Percentiles rank a stretch among this genome's conserved stretches.
phyloP scores from a whole-genome alignment of 371 early-diverging fungal species.

The Syncephalis plumigaleata region DNA sequence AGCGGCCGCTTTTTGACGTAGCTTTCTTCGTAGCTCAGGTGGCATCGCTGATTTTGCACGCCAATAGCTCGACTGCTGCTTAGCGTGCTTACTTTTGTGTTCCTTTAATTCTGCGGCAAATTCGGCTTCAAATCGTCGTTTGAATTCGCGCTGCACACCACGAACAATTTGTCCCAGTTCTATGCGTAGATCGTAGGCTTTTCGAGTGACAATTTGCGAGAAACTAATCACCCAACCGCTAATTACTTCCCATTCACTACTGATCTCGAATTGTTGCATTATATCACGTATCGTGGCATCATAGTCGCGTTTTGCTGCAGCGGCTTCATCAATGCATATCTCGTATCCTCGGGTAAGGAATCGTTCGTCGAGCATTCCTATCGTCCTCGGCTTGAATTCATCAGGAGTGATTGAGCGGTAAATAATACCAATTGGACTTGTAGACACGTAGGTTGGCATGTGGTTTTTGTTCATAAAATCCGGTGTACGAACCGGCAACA shows the following conservation, averaged over 20 bases:
- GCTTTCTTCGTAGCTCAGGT: background rate
- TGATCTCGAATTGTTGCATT: conserved; percentile 48
- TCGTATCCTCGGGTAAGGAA: conserved; percentile 32
- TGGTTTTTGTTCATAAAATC: conserved; percentile 65
- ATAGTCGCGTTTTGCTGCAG: conserved; percentile 17
- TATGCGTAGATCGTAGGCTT: conserved; percentile 20
- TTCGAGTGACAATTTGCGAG: no score
- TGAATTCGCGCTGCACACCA: no score
- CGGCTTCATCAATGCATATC: conserved; percentile 30
- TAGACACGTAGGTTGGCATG: conserved; percentile 2
- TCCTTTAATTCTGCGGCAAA: no score
- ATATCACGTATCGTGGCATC: conserved; percentile 28
- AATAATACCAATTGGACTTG: background rate
- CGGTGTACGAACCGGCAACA: conserved; percentile 34
- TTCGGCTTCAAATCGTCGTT: no score
- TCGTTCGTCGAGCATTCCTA: conserved; percentile 18
- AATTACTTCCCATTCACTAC: conserved; percentile 20
- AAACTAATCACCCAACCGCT: conserved; percentile 14
- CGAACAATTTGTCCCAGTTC: conserved; percentile 9
- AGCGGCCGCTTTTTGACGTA: conserved; percentile 36
- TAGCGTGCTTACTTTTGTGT: no score
- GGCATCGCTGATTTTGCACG: no score
- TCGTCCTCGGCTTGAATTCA: conserved; percentile 9
- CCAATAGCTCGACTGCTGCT: no score
- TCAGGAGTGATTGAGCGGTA: background rate